Evolutionary conservation across 75 land plant species (phyloP).

Genomic region (Picea sitchensis): DNA sequence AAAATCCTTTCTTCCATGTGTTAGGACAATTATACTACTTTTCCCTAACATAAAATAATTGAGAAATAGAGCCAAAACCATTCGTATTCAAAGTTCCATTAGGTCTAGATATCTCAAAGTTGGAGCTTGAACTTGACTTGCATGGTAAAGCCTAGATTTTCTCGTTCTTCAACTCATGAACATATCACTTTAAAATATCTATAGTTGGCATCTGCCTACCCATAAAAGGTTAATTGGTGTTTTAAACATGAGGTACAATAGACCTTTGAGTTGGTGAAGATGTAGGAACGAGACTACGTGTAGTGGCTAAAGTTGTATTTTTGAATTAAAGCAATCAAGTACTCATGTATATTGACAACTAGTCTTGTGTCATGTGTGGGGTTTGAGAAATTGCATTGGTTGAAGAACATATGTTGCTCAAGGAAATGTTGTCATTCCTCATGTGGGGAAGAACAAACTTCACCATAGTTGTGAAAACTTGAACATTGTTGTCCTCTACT

Average conservation of each 20-base stretch:
- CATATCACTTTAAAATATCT: not conserved
- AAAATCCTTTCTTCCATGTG: conserved; percentile 1
- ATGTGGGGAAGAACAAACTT: too few relatives aligned
- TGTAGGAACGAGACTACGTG: too few relatives aligned
- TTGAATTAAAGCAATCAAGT: too few relatives aligned
- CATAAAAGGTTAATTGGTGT: conserved; percentile 13
- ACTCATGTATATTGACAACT: too few relatives aligned
- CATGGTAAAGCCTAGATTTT: conserved; percentile 9
- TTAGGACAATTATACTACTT: conserved; percentile 24
- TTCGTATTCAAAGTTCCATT: not conserved
- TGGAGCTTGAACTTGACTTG: not conserved
- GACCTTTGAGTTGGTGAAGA: too few relatives aligned
- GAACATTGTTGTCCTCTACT: too few relatives aligned
- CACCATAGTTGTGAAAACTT: too few relatives aligned
- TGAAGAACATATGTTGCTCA: too few relatives aligned
- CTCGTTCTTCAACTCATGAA: conserved; percentile 22
- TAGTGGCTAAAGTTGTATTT: too few relatives aligned
- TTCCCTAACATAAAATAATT: conserved; percentile 6
- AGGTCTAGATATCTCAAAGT: not conserved
- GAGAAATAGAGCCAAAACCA: not conserved
- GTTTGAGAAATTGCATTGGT: too few relatives aligned
- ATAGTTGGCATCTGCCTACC: conserved; percentile 23
- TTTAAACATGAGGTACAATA: not conserved
- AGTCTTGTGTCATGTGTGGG: too few relatives aligned
- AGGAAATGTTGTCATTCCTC: too few relatives aligned